Percentiles rank a stretch among this genome's conserved stretches.
Conservation (phyloP, 1,284 basidiomycete species). For the Schizophyllum commune region DNA sequence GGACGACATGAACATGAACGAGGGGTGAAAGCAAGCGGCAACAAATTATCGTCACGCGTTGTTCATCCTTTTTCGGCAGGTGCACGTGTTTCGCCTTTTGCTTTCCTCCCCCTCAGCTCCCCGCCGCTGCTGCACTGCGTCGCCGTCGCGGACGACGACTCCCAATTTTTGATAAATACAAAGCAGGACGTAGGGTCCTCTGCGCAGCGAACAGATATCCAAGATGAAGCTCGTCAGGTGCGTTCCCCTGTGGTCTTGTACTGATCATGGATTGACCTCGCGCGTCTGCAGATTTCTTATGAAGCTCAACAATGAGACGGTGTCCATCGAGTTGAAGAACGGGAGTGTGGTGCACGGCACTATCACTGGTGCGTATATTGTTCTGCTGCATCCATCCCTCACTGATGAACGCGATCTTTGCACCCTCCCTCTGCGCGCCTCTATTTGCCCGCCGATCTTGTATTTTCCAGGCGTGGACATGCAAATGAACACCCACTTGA, state of each 20-base stretch:
- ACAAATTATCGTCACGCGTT: neutral
- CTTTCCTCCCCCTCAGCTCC: neutral
- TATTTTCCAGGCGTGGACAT: slow-evolving; percentile 74
- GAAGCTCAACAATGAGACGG: slow-evolving; percentile 99
- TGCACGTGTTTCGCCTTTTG: neutral
- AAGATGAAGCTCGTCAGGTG: slow-evolving; percentile 15
- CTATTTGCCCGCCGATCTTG: neutral
- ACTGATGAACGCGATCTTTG: neutral
- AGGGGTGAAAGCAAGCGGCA: neutral
- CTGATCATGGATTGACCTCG: neutral
- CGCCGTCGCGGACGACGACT: neutral
- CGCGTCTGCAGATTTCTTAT: slow-evolving; percentile 77
- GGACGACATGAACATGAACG: slow-evolving; percentile 15
- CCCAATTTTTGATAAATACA: neutral
- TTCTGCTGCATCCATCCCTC: slow-evolving; percentile 1
- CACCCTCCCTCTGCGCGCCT: neutral
- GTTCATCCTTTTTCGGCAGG: neutral
- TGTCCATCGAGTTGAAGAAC: slow-evolving; percentile 97
- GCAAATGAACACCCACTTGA: slow-evolving; percentile 97
- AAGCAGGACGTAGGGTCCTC: neutral
- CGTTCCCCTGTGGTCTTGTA: neutral
- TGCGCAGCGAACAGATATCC: neutral
- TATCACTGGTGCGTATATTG: slow-evolving; percentile 73
- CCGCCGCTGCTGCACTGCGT: neutral
- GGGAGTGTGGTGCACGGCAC: slow-evolving; percentile 94